Evolutionary conservation across 1,284 basidiomycete genomes (phyloP), one percentile per base, ranked within the genome.

Genomic region (Trametes hirsuta): DNA sequence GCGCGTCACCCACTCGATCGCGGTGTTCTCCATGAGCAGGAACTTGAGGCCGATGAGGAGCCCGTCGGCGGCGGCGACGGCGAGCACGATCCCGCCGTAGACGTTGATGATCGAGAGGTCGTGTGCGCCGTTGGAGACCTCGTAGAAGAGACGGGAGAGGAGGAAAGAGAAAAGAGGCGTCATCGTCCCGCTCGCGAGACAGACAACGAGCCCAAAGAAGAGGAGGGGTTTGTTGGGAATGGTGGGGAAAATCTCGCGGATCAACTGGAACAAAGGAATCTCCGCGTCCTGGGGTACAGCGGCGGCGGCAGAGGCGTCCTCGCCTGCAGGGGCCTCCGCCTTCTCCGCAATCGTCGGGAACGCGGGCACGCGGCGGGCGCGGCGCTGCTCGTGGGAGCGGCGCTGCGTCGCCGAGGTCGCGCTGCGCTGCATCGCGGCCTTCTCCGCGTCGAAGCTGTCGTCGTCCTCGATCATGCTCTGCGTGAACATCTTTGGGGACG

Each of bases 141-240:
- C 84, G 67, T 86, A 86, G 68, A 98, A 84, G 25, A 98, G 84
- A 35, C 84, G 84, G 11, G 94, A 91, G 62, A 98, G 87, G 64
- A 95, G 82, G 78, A 84, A 94, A 0, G 96, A 96, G 80, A 98
- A 99, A 46, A 97, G 68, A 0, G 97, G 97, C 0, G 94, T 97
- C 78, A 92, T 86, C 0, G 90, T 82, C 24, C 96, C 96, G 61
- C 87, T 90, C 36, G 84, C 73, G 36, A 95, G 65, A 55, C 87
- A 87, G 36, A 84, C 71, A 58, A 86, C 1, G 15, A 96, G 75
- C 5, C 94, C 95, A 48, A 91, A 41, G 63, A 86, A 62, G 56
- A 97, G 72, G 22, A 92, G 59, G 1, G 79, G 78, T 70, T 97
- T 97, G 71, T 82, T 75, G 0, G 95, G 94, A 15, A 97, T 77